phyloP scores from a whole-genome alignment of 306 rosid genomes.

The Pyrus pyrifolia region DNA sequence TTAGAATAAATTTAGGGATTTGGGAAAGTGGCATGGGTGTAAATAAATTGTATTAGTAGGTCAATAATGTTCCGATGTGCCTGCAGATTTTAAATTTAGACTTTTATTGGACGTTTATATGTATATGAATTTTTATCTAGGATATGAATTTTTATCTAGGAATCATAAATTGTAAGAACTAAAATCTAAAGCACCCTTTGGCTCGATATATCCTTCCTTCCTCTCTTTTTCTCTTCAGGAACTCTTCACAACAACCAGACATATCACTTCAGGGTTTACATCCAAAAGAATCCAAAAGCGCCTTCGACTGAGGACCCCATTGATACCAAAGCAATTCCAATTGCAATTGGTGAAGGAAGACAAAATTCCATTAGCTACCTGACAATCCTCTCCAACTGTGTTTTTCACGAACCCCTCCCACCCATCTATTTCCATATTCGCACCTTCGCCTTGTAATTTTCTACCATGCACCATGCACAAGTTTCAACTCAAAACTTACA shows the following conservation, averaged over 20 bases:
- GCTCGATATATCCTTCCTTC: neutral
- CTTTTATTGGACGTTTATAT: too few species aligned
- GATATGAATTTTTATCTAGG: too few species aligned
- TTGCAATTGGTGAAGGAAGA: constrained; percentile 24
- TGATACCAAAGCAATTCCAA: constrained; percentile 27
- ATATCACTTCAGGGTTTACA: constrained; percentile 19
- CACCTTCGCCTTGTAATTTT: neutral
- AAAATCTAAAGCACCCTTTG: neutral
- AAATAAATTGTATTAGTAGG: too few species aligned
- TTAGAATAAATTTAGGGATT: too few species aligned
- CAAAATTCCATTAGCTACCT: constrained; percentile 1
- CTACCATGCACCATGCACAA: neutral
- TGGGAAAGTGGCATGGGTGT: too few species aligned
- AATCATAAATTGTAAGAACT: too few species aligned
- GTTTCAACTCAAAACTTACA: neutral
- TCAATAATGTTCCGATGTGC: too few species aligned
- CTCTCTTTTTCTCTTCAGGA: too few species aligned
- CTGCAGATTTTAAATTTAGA: too few species aligned
- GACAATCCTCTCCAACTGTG: constrained; percentile 44
- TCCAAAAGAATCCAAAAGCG: constrained; percentile 49
- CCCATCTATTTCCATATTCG: constrained; percentile 15
- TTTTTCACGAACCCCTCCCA: neutral
- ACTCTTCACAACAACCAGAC: neutral
- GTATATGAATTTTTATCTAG: too few species aligned
- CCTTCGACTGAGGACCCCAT: constrained; percentile 38